Conservation (phyloP, 192 early-diverging fungal species). For the Umbelopsis ramanniana region DNA sequence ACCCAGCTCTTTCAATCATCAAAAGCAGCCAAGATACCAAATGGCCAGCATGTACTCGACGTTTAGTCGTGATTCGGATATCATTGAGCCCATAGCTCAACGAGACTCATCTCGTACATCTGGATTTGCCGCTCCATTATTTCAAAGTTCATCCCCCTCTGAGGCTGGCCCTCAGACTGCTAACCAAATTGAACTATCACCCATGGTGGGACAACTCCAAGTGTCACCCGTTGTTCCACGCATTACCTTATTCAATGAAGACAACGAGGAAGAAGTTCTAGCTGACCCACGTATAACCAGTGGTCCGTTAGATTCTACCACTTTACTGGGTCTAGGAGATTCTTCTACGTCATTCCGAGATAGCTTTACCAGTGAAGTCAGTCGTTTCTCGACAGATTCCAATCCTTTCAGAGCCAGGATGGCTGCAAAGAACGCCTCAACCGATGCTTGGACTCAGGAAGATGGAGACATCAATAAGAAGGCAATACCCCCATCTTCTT, state of each 20-base stretch:
- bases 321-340: neutral
- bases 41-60: conserved; percentile 17
- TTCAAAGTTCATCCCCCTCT: neutral
- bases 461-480: conserved; percentile 13
- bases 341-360: neutral
- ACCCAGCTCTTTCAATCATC: neutral
- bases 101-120: neutral
- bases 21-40: conserved; percentile 18
- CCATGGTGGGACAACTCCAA: conserved; percentile 1
- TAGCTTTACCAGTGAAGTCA: conserved; percentile 15
- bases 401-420: conserved; percentile 18
- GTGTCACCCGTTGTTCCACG: conserved; percentile 10
- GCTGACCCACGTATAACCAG: neutral
- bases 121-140: neutral
- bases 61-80: conserved; percentile 4
- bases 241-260: conserved; percentile 21
- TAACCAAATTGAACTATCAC: conserved; percentile 11
- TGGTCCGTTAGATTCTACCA: neutral
- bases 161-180: conserved; percentile 4
- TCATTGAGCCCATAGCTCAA: neutral
- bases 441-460: conserved; percentile 16
- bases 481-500: conserved; percentile 3
- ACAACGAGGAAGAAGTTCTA: conserved; percentile 5
- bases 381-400: conserved; percentile 16
- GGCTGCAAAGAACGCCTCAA: conserved; percentile 5